phyloP scores from a whole-genome alignment of 2,329 filamentous ascomycete genomes.

The Cladosporium sp. region DNA sequence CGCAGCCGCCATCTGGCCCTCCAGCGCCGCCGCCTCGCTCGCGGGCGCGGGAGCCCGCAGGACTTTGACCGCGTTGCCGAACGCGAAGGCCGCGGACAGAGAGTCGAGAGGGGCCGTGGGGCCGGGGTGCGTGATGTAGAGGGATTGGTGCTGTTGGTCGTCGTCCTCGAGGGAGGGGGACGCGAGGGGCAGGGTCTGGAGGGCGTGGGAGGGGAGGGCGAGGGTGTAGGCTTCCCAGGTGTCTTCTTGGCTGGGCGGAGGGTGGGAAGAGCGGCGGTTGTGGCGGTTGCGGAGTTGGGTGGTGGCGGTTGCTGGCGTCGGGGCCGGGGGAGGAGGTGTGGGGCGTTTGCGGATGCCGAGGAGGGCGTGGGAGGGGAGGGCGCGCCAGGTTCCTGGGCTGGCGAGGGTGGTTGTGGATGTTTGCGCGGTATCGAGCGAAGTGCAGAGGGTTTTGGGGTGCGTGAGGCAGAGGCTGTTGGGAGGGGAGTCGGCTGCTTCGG shows the following conservation, averaged over 20 bases:
- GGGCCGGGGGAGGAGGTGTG: conserved; percentile 6
- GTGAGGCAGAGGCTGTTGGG: neutral
- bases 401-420: neutral
- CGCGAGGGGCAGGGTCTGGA: neutral
- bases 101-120: conserved; percentile 59
- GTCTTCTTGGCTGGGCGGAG: conserved; percentile 19
- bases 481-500: neutral
- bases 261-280: conserved; percentile 9
- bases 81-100: conserved; percentile 60
- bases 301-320: conserved; percentile 4
- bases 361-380: conserved; percentile 18
- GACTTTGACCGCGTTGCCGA: conserved; percentile 68
- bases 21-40: neutral
- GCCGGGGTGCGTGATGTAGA: conserved; percentile 61
- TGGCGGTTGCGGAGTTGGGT: conserved; percentile 22
- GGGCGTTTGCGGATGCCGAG: conserved; percentile 22
- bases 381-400: conserved; percentile 19
- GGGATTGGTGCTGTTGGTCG: conserved; percentile 37
- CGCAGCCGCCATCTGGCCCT: neutral
- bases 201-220: conserved; percentile 27
- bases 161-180: neutral
- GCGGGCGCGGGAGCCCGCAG: conserved; percentile 35
- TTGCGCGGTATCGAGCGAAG: neutral
- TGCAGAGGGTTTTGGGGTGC: neutral
- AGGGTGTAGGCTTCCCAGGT: conserved; percentile 52